phyloP scores from a whole-genome alignment of 768 basidiomycete species.

The Rhodocollybia butyracea region DNA sequence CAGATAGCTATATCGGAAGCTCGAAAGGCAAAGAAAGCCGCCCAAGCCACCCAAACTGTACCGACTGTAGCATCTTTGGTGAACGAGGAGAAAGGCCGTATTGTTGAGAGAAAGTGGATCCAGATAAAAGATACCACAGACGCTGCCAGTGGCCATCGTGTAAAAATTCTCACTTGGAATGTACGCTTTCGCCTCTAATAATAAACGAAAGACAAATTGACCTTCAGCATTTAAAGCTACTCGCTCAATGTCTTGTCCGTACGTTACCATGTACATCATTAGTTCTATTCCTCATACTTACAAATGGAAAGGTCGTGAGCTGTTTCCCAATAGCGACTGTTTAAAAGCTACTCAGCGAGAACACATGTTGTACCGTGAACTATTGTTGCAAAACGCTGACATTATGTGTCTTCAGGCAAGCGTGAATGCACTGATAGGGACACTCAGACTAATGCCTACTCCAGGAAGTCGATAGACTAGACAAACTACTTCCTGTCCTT shows the following conservation, averaged over 20 bases:
- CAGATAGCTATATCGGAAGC: constrained; percentile 53
- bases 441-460: constrained; percentile 3
- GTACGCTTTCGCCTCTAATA: constrained; percentile 39
- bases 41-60: constrained; percentile 16
- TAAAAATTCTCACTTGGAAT: constrained; percentile 82
- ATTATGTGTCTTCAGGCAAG: constrained; percentile 84
- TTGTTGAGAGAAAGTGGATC: constrained; percentile 41
- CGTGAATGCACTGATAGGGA: not conserved
- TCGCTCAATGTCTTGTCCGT: constrained; percentile 82
- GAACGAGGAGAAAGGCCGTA: constrained; percentile 17
- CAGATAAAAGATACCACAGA: constrained; percentile 20
- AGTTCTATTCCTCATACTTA: not conserved
- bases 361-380: constrained; percentile 73
- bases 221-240: constrained; percentile 41
- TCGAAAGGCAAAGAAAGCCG: constrained; percentile 44
- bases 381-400: constrained; percentile 71
- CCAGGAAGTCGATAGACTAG: constrained; percentile 86
- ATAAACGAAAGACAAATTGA: constrained; percentile 10
- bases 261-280: constrained; percentile 28
- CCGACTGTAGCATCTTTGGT: constrained; percentile 3
- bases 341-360: constrained; percentile 72
- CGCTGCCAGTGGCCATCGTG: constrained; percentile 22
- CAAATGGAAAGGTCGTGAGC: constrained; percentile 55
- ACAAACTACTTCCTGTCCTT: constrained; percentile 66
- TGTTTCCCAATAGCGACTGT: constrained; percentile 85